Percentiles rank a stretch among this genome's conserved stretches.
These are phyloP conservation scores for Coemansia aciculifera DNA, from an alignment of 192 early-diverging fungal genomes.

Conservation along the genomic window DNA sequence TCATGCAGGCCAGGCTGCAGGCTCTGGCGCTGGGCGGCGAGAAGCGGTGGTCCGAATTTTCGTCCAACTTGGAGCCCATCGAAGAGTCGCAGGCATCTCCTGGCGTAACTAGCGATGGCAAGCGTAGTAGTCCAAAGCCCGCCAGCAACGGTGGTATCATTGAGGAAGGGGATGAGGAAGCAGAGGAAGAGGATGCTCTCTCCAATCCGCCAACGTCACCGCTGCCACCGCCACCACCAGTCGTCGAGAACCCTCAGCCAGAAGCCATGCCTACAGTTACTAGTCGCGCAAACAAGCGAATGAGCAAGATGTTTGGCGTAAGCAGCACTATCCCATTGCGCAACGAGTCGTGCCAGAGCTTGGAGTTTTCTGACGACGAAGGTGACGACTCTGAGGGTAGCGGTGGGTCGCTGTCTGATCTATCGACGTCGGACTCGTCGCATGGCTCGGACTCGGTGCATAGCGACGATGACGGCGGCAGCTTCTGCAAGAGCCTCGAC, in stretches of 20 bases:
- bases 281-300: conserved; percentile 14
- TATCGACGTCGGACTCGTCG: conserved; percentile 25
- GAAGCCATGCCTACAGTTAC: background rate
- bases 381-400: conserved; percentile 15
- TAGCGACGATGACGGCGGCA: conserved; percentile 30
- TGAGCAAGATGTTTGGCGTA: conserved; percentile 25
- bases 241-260: background rate
- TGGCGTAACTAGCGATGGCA: background rate
- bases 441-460: conserved; percentile 36
- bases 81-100: conserved; percentile 39
- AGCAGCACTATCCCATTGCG: conserved; percentile 15
- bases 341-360: conserved; percentile 33
- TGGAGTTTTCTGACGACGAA: conserved; percentile 47
- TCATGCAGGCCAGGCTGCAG: conserved; percentile 32
- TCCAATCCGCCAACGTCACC: background rate
- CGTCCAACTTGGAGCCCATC: conserved; percentile 43
- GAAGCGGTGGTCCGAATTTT: conserved; percentile 35
- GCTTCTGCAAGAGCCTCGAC: conserved; percentile 45
- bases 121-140: background rate
- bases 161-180: conserved; percentile 1
- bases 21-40: conserved; percentile 26
- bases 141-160: background rate
- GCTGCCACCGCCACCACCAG: background rate
- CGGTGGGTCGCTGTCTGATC: conserved; percentile 26
- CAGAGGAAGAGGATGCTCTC: background rate